A percentile compares a stretch with the other conserved stretches of the same genome.
Evolutionary conservation across 306 rosid genomes (phyloP).

Genomic region (Erythrophleum fordii): DNA sequence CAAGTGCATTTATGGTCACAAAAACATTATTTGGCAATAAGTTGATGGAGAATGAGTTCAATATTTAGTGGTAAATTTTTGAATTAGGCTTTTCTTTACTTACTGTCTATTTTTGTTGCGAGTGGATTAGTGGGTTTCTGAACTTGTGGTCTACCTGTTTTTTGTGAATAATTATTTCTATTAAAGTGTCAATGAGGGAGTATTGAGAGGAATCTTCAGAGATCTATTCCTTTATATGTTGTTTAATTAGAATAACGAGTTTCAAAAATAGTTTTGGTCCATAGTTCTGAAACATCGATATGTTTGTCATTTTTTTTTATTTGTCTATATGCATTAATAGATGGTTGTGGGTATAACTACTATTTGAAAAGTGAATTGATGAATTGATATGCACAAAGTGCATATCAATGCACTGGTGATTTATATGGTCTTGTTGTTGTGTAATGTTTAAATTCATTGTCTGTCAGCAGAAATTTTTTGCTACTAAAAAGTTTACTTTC

Average conservation of each 20-base stretch:
- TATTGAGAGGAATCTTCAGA: background rate
- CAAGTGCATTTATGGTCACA: background rate
- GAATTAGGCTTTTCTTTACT: too few relatives aligned
- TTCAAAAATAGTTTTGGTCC: constrained; percentile 2
- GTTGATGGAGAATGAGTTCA: background rate
- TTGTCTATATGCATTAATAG: background rate
- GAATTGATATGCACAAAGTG: too few relatives aligned
- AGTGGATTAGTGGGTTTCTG: constrained; percentile 12
- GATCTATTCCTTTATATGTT: background rate
- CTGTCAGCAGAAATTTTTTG: constrained; percentile 16
- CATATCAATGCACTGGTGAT: background rate
- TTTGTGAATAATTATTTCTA: constrained; percentile 19
- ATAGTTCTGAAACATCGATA: background rate
- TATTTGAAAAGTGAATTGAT: background rate
- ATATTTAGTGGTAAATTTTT: background rate
- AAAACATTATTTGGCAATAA: background rate
- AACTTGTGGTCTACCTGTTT: constrained; percentile 27
- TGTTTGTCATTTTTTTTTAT: background rate
- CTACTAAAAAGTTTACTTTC: background rate
- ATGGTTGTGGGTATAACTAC: constrained; percentile 12
- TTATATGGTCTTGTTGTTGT: constrained; percentile 1
- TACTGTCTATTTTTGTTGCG: too few relatives aligned
- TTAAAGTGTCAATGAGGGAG: background rate
- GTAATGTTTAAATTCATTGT: constrained; percentile 13
- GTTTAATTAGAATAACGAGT: background rate